These are phyloP conservation scores for Prunus persica DNA, from an alignment of 306 rosid species.

Conservation along the genomic window DNA sequence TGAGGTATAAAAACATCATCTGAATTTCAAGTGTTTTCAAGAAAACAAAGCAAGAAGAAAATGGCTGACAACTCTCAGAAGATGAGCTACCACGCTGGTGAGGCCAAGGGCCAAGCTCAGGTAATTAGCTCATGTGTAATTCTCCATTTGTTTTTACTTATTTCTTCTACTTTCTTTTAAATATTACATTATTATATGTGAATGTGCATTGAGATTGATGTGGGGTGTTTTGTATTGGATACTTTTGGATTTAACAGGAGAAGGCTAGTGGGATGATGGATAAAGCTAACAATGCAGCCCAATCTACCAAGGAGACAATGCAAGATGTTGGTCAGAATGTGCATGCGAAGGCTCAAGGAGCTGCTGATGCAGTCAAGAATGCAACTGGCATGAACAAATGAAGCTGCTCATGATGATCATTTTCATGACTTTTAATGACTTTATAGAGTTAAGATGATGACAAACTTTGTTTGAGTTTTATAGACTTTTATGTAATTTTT, in stretches of 20 bases:
- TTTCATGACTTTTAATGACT: no score
- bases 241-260: constrained; percentile 34
- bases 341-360: constrained; percentile 56
- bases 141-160: neutral
- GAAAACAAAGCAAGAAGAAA: neutral
- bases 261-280: constrained; percentile 49
- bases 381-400: constrained; percentile 59
- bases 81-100: no score
- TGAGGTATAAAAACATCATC: neutral
- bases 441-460: no score
- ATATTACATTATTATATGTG: neutral
- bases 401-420: neutral
- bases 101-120: no score
- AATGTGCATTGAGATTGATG: neutral
- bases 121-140: no score
- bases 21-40: neutral
- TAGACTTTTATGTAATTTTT: no score
- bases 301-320: constrained; percentile 50
- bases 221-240: neutral
- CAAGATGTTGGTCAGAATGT: constrained; percentile 50
- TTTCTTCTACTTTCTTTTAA: neutral
- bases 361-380: constrained; percentile 59
- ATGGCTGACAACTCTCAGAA: no score
- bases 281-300: constrained; percentile 49
- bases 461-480: no score